A percentile compares a stretch with the other conserved stretches of the same genome.
phyloP scores from a whole-genome alignment of 75 land plant species.

The Chamaecyparis obtusa region DNA sequence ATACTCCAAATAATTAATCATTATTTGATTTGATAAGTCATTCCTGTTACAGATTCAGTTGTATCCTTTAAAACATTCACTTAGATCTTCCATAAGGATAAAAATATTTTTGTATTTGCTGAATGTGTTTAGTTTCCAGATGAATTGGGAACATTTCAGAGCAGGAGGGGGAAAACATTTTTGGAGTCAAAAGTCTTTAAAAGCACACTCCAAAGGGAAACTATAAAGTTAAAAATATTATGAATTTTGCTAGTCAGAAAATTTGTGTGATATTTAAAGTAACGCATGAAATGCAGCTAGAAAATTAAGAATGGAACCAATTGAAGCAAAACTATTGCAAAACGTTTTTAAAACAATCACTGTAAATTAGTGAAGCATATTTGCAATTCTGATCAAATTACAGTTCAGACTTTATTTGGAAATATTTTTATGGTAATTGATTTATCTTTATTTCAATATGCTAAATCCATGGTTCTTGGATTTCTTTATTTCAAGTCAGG shows the following conservation, averaged over 20 bases:
- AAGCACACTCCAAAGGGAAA: neutral
- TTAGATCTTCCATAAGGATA: neutral
- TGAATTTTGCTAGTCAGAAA: neutral
- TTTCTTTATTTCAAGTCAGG: neutral
- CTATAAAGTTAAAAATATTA: neutral
- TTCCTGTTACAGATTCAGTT: neutral
- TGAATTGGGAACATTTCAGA: neutral
- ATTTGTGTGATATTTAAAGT: neutral
- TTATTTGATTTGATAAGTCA: neutral
- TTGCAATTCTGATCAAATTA: neutral
- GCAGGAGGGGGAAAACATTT: neutral
- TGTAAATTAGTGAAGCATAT: neutral
- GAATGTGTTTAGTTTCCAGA: neutral
- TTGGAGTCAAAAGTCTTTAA: neutral
- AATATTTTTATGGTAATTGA: too few relatives aligned
- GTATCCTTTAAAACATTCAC: neutral
- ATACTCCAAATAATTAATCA: neutral
- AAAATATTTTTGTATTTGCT: neutral
- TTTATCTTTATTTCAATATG: neutral
- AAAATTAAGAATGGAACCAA: neutral
- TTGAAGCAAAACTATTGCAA: neutral
- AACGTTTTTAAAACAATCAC: neutral
- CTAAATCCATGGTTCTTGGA: neutral
- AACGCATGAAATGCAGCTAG: neutral
- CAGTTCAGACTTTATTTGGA: neutral